Base-by-base conservation (phyloP, 495 filamentous ascomycete species). In the Geopyxis carbonaria region DNA sequence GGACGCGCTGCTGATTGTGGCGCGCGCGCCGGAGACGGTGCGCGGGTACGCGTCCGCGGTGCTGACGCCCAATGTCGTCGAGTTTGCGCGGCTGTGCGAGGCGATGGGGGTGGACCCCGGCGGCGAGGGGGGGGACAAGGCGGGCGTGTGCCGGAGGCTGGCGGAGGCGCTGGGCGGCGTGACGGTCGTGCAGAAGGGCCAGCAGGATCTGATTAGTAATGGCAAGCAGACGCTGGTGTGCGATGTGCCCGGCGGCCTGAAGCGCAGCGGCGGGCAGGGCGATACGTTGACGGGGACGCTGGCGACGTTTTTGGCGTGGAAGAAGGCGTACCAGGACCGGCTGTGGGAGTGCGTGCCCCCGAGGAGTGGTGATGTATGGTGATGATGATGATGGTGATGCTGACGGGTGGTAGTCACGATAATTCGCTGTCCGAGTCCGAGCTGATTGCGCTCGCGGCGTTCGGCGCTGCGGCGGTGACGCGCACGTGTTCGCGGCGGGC, bases 281-380 rank as follows among this genome's bases (percentile, higher is more conserved):
- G 89, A 97, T 62, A 97, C 89, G 7, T 62, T 97, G 47, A 97
- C 89, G 2, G 89, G 89, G 5, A 74, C 73, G 34, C 64, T 97
- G 46, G 89, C 75, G 2, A 95, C 89, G 10, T 66, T 97, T 45
- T 57, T 97, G 44, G 85, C 72, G 14, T 97, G 84, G 74, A 61
- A 86, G 42, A 75, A 74, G 50, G 80, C 83, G 18, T 97, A 97
- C 59, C 65, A 78, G 36, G 76, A 93, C 38, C 64, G 65, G 31
- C 45, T 93, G 10, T 97, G 89, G 89, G 79, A 86, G 42, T 64
- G 56, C 5, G 63, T 41, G 15, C 23, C n/a, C 20, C 25, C 34
- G n/a, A 38, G 13, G 11, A 11, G 11, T 22, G n/a, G n/a, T n/a
- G n/a, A n/a, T n/a, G n/a, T 18, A 24, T n/a, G 3, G 25, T 5